Evolutionary conservation across 306 rosid genomes (phyloP).

Genomic region (Luffa acutangula): DNA sequence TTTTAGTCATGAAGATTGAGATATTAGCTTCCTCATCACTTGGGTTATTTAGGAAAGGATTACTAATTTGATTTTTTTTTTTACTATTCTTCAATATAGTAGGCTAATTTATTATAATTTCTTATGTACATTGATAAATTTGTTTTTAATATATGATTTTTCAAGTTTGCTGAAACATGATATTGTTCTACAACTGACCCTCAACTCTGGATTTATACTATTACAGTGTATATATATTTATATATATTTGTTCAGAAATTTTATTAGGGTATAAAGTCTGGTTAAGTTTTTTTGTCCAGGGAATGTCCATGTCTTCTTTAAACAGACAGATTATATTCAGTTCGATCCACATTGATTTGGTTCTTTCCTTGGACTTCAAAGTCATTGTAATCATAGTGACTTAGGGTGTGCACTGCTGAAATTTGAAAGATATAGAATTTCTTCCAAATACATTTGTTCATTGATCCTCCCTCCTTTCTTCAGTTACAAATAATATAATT

Average conservation of each 20-base stretch:
- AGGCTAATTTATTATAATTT: not conserved
- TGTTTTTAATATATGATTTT: not conserved
- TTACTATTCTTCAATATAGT: not conserved
- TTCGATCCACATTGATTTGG: not conserved
- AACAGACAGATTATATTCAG: not conserved
- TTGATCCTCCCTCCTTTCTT: not conserved
- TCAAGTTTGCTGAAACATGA: not conserved
- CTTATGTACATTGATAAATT: not conserved
- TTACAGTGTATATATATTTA: too few relatives aligned
- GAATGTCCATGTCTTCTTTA: not conserved
- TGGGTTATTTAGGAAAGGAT: not conserved
- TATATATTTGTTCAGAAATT: not conserved
- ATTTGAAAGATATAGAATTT: slow-evolving; percentile 24
- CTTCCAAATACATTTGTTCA: not conserved
- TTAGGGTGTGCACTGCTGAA: slow-evolving; percentile 47
- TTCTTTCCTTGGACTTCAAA: slow-evolving; percentile 3
- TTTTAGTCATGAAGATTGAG: not conserved
- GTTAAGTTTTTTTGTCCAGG: not conserved
- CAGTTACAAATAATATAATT: not conserved
- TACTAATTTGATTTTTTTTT: not conserved
- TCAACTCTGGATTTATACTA: not conserved
- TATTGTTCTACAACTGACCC: not conserved
- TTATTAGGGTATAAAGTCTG: not conserved
- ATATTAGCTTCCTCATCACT: not conserved
- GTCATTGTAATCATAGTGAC: slow-evolving; percentile 25